Base-by-base conservation (phyloP, 495 filamentous ascomycete genomes). In the Pseudotulostoma volvatum region DNA sequence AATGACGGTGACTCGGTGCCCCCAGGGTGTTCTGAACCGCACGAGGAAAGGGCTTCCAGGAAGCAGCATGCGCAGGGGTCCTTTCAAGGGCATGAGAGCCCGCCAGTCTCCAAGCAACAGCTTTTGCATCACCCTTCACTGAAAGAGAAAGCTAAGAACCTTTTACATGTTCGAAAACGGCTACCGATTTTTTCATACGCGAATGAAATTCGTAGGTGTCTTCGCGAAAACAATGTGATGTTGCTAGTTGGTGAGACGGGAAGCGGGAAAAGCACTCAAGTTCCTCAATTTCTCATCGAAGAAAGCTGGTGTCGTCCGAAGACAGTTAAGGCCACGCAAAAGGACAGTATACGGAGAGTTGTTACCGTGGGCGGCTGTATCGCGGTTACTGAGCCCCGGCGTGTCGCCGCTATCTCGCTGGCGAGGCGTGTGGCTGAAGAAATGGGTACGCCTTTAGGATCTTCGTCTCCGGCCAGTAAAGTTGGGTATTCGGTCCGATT, bases 401-500 rank as follows among this genome's bases (percentile, higher is more conserved):
- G 90, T 54, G 84, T 99, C 9, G 92, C 92, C 8, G 92, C 92
- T 0, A 90, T 84, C n/a, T 86, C 84, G 2, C 70, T 99, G 33
- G 92, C 92, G 1, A 66, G 77, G 16, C 77, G 92, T 41, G 92
- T 99, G 9, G 83, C 88, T 3, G 73, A 75, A 41, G 92, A 99
- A 52, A 82, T 86, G 67, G 90, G 92, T 0, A 87, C 81, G 7
- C 77, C 81, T 9, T 60, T 96, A 4, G 76, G 74, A 3, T 70
- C 67, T 2, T 67, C 63, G 0, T 73, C 62, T n/a, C 67, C 71
- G 2, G 70, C 71, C 18, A 85, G 81, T 8, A 65, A 71, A 44
- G 92, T 99, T 11, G 92, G 92, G 14, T 99, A 95, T 49, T 81
- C 80, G 7, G 88, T 99, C 17, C 76, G 92, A 31, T 96, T 96